These are phyloP conservation scores for Debaryomyces psychrophilus DNA, from an alignment of 1,139 yeast genomes.

Conservation along the genomic window DNA sequence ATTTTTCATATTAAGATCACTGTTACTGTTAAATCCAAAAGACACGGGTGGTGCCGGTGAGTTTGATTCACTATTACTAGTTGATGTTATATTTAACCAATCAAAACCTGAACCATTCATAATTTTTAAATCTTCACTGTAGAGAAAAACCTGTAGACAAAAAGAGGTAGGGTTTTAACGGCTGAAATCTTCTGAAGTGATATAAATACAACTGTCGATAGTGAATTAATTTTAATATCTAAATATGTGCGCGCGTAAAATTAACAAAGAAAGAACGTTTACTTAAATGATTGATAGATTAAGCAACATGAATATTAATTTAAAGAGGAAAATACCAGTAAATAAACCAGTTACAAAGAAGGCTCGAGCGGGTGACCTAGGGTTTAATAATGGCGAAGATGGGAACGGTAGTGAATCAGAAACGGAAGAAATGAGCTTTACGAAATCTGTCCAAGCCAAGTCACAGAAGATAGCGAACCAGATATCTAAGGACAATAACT, in stretches of 20 bases:
- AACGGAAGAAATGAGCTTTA: constrained; percentile 13
- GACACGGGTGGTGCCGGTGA: constrained; percentile 30
- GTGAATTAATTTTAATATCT: background rate
- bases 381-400: constrained; percentile 1
- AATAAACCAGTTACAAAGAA: constrained; percentile 6
- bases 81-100: constrained; percentile 26
- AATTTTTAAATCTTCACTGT: background rate
- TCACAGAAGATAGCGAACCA: constrained; percentile 13
- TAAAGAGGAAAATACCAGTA: constrained; percentile 13
- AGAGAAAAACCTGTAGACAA: background rate
- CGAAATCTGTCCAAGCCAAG: constrained; percentile 13
- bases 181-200: background rate
- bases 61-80: constrained; percentile 15
- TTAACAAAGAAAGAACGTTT: background rate
- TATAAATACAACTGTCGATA: background rate
- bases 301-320: constrained; percentile 14
- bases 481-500: constrained; percentile 3
- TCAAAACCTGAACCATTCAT: constrained; percentile 26
- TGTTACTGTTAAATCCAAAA: constrained; percentile 19
- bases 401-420: constrained; percentile 10
- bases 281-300: background rate
- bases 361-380: constrained; percentile 1
- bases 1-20: constrained; percentile 5
- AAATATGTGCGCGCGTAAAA: constrained; percentile 9
- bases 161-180: background rate